Percentiles rank a stretch among this genome's conserved stretches.
Conservation (phyloP, 2,329 filamentous ascomycete species). For the Cladosporium sp. region DNA sequence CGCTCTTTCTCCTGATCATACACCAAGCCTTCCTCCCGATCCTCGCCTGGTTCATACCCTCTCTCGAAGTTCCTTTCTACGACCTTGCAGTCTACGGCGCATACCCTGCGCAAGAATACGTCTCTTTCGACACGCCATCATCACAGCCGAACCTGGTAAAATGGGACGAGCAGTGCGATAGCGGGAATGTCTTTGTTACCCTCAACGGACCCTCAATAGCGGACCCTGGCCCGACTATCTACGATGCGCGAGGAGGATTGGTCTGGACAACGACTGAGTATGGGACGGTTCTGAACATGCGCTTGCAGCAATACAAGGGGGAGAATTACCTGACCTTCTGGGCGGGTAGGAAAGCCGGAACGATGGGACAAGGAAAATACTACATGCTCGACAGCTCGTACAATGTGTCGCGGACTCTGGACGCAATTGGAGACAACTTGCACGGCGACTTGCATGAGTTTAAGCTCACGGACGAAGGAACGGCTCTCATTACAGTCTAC, state of each 20-base stretch:
- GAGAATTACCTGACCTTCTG: constrained; percentile 37
- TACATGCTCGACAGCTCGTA: constrained; percentile 32
- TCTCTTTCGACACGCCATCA: constrained; percentile 25
- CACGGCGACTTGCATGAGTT: constrained; percentile 43
- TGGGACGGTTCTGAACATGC: constrained; percentile 29
- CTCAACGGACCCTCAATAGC: constrained; percentile 28
- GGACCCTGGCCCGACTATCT: constrained; percentile 32
- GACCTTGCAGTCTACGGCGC: constrained; percentile 31
- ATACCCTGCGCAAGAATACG: constrained; percentile 25
- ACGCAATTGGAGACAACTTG: constrained; percentile 26
- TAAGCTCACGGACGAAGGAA: constrained; percentile 37
- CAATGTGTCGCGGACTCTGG: constrained; percentile 24
- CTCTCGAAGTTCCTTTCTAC: constrained; percentile 26
- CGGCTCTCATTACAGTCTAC: constrained; percentile 44
- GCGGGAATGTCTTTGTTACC: constrained; percentile 27
- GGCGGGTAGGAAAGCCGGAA: constrained; percentile 34
- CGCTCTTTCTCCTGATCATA: constrained; percentile 18
- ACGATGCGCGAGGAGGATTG: constrained; percentile 30
- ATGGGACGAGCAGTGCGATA: constrained; percentile 31
- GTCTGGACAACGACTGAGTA: constrained; percentile 33
- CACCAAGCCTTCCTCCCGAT: constrained; percentile 29
- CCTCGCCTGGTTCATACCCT: constrained; percentile 26
- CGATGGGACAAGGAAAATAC: constrained; percentile 32
- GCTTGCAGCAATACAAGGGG: constrained; percentile 32
- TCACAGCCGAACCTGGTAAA: constrained; percentile 23